phyloP scores from a whole-genome alignment of 2,329 filamentous ascomycete species.

The Aspergillus neoniger region DNA sequence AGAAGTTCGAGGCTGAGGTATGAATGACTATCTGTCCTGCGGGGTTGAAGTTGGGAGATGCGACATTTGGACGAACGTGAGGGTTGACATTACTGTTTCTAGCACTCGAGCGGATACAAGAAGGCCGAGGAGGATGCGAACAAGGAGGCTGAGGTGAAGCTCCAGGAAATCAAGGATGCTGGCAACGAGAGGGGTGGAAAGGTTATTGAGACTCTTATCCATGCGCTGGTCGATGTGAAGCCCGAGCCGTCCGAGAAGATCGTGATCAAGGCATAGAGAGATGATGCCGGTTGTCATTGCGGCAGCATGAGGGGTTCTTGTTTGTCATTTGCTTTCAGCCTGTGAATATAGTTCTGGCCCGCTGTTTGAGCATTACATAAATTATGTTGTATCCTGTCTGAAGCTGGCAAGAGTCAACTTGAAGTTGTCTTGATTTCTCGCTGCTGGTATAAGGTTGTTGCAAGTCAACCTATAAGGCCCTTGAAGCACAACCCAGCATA shows the following conservation, averaged over 20 bases:
- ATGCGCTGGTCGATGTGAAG: conserved; percentile 81
- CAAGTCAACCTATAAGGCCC: neutral
- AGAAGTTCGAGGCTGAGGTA: conserved; percentile 85
- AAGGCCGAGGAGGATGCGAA: conserved; percentile 76
- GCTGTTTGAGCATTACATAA: conserved; percentile 12
- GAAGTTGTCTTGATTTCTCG: neutral
- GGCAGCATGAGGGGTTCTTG: conserved; percentile 10
- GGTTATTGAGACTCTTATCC: conserved; percentile 80
- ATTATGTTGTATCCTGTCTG: conserved; percentile 2
- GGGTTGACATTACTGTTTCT: conserved; percentile 5
- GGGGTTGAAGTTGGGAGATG: neutral
- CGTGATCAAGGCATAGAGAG: conserved; percentile 35
- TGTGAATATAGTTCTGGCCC: conserved; percentile 18
- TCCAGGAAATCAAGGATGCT: conserved; percentile 77
- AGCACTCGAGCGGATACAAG: conserved; percentile 88
- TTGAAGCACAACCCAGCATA: neutral
- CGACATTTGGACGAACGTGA: neutral
- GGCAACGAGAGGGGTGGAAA: conserved; percentile 77
- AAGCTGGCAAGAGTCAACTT: neutral
- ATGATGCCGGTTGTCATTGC: conserved; percentile 11
- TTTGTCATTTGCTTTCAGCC: conserved; percentile 19
- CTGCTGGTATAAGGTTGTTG: neutral
- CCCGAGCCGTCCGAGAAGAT: conserved; percentile 63
- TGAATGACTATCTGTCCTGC: conserved; percentile 16
- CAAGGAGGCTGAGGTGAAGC: conserved; percentile 77